A percentile compares a stretch with the other conserved stretches of the same genome.
These are phyloP conservation scores for Ceratocystis diversiconidia DNA, from an alignment of 2,329 filamentous ascomycete species.

Conservation along the genomic window DNA sequence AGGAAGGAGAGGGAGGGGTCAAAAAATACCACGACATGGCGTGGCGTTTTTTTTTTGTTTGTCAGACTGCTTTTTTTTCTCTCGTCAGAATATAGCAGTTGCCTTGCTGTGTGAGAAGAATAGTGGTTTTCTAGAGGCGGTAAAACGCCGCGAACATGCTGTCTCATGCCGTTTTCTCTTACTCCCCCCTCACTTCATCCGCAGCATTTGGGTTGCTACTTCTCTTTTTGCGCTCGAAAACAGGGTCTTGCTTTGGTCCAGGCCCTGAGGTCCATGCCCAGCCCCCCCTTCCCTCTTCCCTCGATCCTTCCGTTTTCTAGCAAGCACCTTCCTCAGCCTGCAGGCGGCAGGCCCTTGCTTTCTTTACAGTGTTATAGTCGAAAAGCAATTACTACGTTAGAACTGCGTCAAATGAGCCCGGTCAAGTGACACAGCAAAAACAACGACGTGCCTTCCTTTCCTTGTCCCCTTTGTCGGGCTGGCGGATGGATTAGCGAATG, in stretches of 20 bases:
- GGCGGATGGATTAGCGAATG: background rate
- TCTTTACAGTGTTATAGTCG: background rate
- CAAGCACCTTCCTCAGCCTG: slow-evolving; percentile 1
- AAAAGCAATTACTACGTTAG: background rate
- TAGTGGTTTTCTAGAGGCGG: background rate
- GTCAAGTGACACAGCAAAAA: slow-evolving; percentile 1
- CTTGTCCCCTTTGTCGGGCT: background rate
- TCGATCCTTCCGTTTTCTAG: slow-evolving; percentile 4
- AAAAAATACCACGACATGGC: background rate
- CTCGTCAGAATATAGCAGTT: background rate
- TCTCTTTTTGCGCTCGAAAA: background rate
- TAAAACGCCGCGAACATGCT: background rate
- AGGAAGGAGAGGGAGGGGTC: background rate
- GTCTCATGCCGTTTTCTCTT: background rate
- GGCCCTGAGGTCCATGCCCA: background rate
- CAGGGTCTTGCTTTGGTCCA: background rate
- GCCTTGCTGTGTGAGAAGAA: background rate
- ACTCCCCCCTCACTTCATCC: background rate
- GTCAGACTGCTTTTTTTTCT: background rate
- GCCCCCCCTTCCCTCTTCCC: background rate
- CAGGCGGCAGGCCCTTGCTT: slow-evolving; percentile 2
- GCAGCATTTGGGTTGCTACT: background rate
- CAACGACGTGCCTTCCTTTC: background rate
- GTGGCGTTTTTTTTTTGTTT: background rate
- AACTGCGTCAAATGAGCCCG: background rate